These are phyloP conservation scores for Metschnikowia shivogae DNA, from an alignment of 805 yeast genomes.

Conservation along the genomic window DNA sequence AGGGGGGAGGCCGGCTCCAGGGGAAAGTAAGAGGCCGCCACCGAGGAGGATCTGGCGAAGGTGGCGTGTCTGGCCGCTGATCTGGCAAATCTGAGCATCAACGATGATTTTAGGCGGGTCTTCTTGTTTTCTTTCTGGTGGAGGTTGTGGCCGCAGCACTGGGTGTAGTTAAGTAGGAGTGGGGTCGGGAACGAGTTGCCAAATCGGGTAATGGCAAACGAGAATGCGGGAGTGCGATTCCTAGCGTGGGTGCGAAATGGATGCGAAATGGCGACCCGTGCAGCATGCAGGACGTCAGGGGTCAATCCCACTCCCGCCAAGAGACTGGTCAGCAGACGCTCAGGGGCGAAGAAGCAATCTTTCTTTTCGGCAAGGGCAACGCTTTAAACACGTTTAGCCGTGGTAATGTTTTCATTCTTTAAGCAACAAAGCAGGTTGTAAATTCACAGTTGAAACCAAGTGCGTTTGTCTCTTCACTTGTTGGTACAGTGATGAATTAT, in stretches of 20 bases:
- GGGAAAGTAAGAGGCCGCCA: conserved; percentile 32
- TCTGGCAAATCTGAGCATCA: neutral
- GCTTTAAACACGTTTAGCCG: no score
- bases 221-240: conserved; percentile 4
- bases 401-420: no score
- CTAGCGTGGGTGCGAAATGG: conserved; percentile 4
- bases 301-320: no score
- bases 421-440: no score
- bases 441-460: no score
- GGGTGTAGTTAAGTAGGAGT: neutral
- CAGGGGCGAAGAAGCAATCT: no score
- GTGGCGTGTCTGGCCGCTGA: neutral
- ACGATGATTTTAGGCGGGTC: neutral
- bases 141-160: neutral
- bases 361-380: no score
- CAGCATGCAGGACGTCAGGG: no score
- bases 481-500: no score
- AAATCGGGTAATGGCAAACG: conserved; percentile 1
- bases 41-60: conserved; percentile 11
- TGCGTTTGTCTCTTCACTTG: no score
- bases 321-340: no score
- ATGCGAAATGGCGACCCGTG: neutral
- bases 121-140: no score
- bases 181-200: neutral
- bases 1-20: conserved; percentile 33